Conservation (phyloP, 306 rosid genomes). For the Pachyrhizus erosus region DNA sequence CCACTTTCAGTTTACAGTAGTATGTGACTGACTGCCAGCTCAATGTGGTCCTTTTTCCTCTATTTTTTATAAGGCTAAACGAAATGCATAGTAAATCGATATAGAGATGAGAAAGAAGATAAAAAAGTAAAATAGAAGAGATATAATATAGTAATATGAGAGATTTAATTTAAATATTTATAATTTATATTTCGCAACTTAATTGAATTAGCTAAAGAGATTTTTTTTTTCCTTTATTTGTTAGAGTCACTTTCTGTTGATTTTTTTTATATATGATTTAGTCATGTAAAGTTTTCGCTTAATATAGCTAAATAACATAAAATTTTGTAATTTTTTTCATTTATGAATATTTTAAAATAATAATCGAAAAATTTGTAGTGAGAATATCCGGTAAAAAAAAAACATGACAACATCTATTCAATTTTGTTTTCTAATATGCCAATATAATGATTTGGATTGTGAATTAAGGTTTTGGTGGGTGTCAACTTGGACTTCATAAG, state of each 20-base stretch:
- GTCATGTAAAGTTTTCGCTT: background rate
- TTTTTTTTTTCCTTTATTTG: background rate
- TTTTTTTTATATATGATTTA: background rate
- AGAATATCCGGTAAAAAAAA: background rate
- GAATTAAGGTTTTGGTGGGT: background rate
- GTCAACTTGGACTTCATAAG: background rate
- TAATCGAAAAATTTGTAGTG: background rate
- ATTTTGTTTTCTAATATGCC: background rate
- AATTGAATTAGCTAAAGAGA: background rate
- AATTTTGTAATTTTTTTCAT: background rate
- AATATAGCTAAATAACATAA: background rate
- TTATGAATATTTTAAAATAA: background rate
- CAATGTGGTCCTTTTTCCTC: too few relatives aligned
- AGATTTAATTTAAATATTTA: background rate
- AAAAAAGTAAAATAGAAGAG: background rate
- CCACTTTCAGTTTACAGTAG: too few relatives aligned
- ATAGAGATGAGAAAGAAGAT: background rate
- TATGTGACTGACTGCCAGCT: too few relatives aligned
- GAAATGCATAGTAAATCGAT: too few relatives aligned
- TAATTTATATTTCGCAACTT: background rate
- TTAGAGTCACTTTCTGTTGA: background rate
- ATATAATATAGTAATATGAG: background rate
- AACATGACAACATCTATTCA: background rate
- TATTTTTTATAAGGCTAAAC: too few relatives aligned
- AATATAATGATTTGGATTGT: background rate